Evolutionary conservation across 768 basidiomycete genomes (phyloP), one percentile per base, ranked within the genome.

Genomic region (Hypsizygus marmoreus): DNA sequence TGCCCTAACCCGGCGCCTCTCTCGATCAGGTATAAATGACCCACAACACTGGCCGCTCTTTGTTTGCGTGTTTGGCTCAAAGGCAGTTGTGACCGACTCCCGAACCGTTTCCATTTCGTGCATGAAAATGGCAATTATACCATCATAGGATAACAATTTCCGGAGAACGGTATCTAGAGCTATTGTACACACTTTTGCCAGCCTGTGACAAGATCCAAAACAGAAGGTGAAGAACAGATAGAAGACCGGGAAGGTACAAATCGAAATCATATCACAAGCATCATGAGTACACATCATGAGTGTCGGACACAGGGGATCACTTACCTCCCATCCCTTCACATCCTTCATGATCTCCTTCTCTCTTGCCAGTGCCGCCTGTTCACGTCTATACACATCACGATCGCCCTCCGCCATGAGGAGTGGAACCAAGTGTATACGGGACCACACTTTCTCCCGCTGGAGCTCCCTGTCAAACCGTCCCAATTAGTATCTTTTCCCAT

Each of bases 311-410:
- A 49, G 40, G 41, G 46, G 42, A n/a, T 39, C 32, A 76, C 92
- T 65, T 68, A 97, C 94, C 90, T 91, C 84, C 95, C 95, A 97
- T 29, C 82, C 91, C 45, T 78, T 76, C 40, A 97, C 93, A 57
- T 92, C 88, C 69, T 88, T 91, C 95, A 97, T 97, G 60, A 97
- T 91, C 69, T 83, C 88, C 69, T 74, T 76, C 69, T 98, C 97
- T 35, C 91, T 70, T 20, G 72, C 85, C 43, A 86, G 40, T 38
- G 82, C 83, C n/a, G 90, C 92, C 60, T 84, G 80, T 59, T 84
- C 71, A 29, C 91, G 81, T 49, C 91, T 78, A 73, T 90, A 93
- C 45, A 78, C 75, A 65, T 95, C 92, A 44, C 97, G 86, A 72
- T 99, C 95, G 4, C 85, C 85, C 65, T 99, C 95, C 29, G 95